Evolutionary conservation across 306 rosid genomes (phyloP), one percentile per base, ranked within the genome.

Genomic region (Medicago ruthenica): DNA sequence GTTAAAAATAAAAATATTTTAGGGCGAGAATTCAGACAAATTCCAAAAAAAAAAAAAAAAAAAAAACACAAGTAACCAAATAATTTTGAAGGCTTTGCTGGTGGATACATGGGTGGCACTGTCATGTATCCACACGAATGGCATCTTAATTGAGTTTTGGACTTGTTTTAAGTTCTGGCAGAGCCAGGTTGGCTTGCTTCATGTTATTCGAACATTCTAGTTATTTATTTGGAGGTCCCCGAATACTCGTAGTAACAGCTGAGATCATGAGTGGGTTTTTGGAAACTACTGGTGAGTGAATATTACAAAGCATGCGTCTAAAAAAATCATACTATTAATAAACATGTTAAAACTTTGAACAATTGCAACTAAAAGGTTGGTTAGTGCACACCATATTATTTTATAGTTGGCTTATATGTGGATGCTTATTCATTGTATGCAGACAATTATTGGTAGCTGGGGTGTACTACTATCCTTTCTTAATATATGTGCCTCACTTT

Each of bases 111-210:
- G 34, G 34, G 13, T n/a, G 44, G 54, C 47, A 57, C 8, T 20
- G 62, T 15, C 36, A 57, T 40, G 31, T 57, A 57, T 57, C 63
- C 63, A 57, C 63, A 57, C 36, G 63, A 57, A 57, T 58, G 64
- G 16, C 7, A 22, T 8, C 39, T 24, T 59, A 24, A 22, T 59
- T 59, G 65, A 24, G 39, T 58, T 68, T 40, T 17, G 60, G 58
- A 70, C 53, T 40, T 13, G 9, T 22, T n/a, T 47, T 34, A 64
- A 39, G 41, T 50, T 47, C 55, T 61, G 42, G 76, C 54, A 61
- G 60, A 75, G 71, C 82, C 79, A 75, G 76, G 54, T 27, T 66
- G 76, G 54, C 37, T 59, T 69, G 60, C 78, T 50, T 44, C 69
- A 74, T 73, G 86, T 69, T 78, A 54, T 77, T 60, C 31, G 47